Evolutionary conservation across 164 flowering plant species (phyloP).

Genomic region (Stephania yunnanensis): DNA sequence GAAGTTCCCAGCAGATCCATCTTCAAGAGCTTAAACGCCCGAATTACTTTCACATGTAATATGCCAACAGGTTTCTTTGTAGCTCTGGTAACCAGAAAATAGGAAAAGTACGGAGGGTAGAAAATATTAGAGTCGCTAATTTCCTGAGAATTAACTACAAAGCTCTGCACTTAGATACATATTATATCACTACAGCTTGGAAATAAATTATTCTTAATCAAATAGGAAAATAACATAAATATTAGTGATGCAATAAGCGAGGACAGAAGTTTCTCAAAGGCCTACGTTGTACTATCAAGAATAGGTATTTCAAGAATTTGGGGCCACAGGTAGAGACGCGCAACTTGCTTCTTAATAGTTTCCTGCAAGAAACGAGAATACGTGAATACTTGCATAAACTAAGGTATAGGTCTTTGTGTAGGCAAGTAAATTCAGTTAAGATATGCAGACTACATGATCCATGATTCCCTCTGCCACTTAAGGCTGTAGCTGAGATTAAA

Average conservation of each 20-base stretch:
- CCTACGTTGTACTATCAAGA: slow-evolving; percentile 72
- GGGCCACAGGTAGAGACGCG: slow-evolving; percentile 86
- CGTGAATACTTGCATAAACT: background rate
- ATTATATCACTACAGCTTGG: background rate
- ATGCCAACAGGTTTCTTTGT: slow-evolving; percentile 70
- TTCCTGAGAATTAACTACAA: background rate
- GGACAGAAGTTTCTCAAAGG: background rate
- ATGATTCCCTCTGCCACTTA: background rate
- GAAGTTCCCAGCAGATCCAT: slow-evolving; percentile 64
- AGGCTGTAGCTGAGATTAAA: background rate
- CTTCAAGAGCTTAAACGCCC: slow-evolving; percentile 50
- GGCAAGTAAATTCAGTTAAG: background rate
- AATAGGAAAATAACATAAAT: background rate
- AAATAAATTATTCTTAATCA: background rate
- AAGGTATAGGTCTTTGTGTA: background rate
- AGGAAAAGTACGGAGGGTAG: background rate
- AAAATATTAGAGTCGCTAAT: background rate
- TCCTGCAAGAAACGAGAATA: slow-evolving; percentile 39
- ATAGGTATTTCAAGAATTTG: slow-evolving; percentile 61
- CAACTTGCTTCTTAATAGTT: slow-evolving; percentile 53
- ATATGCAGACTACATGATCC: background rate
- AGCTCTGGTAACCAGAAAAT: slow-evolving; percentile 28
- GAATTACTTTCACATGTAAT: slow-evolving; percentile 54
- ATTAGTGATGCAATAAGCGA: background rate
- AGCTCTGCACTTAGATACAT: background rate